Conservation (phyloP, 2,329 filamentous ascomycete species). For the Pseudohalonectria lignicola region DNA sequence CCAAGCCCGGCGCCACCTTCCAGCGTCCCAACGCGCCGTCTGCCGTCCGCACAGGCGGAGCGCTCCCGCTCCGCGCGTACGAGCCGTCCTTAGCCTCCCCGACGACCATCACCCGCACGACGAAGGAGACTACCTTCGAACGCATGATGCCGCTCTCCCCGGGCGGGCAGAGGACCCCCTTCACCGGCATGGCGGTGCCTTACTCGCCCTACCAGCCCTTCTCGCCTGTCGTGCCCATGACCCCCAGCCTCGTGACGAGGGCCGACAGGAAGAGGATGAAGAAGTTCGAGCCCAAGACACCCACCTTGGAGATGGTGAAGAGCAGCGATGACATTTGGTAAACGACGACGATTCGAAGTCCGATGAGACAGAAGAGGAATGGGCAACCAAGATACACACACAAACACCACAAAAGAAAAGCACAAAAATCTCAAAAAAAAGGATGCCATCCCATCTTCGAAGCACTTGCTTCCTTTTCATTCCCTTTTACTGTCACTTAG, state of each 20-base stretch:
- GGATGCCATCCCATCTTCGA: too few species aligned
- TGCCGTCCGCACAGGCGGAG: conserved; percentile 44
- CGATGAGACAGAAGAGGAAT: background rate
- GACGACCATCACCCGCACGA: conserved; percentile 25
- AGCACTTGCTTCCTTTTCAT: too few species aligned
- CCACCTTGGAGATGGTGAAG: conserved; percentile 50
- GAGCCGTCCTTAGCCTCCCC: conserved; percentile 45
- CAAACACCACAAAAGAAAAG: background rate
- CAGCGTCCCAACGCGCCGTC: conserved; percentile 36
- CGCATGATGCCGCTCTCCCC: conserved; percentile 43
- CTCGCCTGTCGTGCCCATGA: conserved; percentile 64
- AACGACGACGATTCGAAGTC: conserved; percentile 6
- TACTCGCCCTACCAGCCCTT: conserved; percentile 75
- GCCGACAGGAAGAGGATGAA: conserved; percentile 60
- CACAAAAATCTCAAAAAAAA: too few species aligned
- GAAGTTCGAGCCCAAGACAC: conserved; percentile 52
- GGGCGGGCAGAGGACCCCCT: conserved; percentile 47
- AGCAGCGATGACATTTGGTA: conserved; percentile 56
- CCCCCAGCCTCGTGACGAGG: conserved; percentile 61
- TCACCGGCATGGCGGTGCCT: conserved; percentile 50
- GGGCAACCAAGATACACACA: background rate
- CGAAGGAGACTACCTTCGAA: conserved; percentile 57
- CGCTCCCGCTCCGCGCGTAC: conserved; percentile 50
- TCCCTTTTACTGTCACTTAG: too few species aligned
- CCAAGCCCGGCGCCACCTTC: conserved; percentile 35